Evolutionary conservation across 1,284 basidiomycete genomes (phyloP), one percentile per base, ranked within the genome.

Genomic region (Sanguinoderma infundibulare): DNA sequence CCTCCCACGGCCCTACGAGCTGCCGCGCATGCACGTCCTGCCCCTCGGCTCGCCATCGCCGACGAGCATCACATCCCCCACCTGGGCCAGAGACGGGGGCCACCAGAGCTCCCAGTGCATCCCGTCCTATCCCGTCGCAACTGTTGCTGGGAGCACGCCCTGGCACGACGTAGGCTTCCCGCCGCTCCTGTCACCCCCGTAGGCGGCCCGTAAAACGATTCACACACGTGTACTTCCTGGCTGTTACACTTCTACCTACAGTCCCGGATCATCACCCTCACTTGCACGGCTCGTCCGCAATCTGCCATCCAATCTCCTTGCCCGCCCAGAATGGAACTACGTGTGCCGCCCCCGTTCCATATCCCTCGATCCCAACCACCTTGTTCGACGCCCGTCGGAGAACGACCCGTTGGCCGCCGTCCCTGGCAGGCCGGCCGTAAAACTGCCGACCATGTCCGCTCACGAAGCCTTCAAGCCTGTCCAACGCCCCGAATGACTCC

Each of bases 261-360:
- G 17, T 20, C 34, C 36, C 15, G n/a, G 30, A n/a, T 49, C 35
- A 20, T 10, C 8, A 32, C 39, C n/a, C n/a, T 12, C 9, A 49
- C 42, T 46, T 46, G 46, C 26, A 49, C 24, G 28, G 6, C 28
- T 32, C n/a, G 9, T 32, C 46, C 24, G 75, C 81, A 68, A 98
- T 89, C 77, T 89, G 84, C 97, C 96, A 99, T 17, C 81, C 81
- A 34, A 99, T 78, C 65, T 84, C 78, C 75, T 89, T 92, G 24
- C 96, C 97, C 2, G 93, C 90, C 92, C 93, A 95, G 79, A 99
- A 99, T 2, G 97, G 94, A 26, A 94, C 85, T 1, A 98, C 87
- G 60, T 81, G 87, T 80, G 26, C 83, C 82, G 26, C 80, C 83
- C 34, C 81, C 69, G 42, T 73, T 72, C 72, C 87, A 90, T 32